A percentile compares a stretch with the other conserved stretches of the same genome.
Conservation (phyloP, 805 yeast genomes). For the Wickerhamomyces tratensis region DNA sequence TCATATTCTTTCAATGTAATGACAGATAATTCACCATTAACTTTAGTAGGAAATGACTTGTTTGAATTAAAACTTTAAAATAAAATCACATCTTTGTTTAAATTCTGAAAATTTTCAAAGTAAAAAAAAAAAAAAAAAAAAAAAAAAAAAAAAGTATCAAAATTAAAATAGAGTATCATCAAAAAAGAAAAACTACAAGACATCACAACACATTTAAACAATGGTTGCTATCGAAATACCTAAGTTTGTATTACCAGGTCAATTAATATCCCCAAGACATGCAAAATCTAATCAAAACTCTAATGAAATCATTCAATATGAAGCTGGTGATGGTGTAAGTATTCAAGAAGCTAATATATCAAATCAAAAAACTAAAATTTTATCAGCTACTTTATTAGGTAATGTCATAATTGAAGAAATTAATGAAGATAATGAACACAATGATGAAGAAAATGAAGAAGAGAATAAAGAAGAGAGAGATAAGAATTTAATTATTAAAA, state of each 20-base stretch:
- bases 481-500: slow-evolving; percentile 10
- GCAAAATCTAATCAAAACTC: slow-evolving; percentile 23
- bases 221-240: slow-evolving; percentile 24
- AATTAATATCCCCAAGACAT: slow-evolving; percentile 54
- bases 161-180: too few relatives aligned
- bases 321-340: slow-evolving; percentile 59
- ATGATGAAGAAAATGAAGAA: slow-evolving; percentile 4
- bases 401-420: slow-evolving; percentile 26
- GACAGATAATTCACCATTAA: slow-evolving; percentile 37
- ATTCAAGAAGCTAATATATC: slow-evolving; percentile 34
- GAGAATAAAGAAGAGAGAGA: neutral
- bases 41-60: slow-evolving; percentile 29
- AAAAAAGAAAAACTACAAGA: too few relatives aligned
- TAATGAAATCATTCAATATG: slow-evolving; percentile 30
- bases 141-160: too few relatives aligned
- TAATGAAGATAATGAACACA: slow-evolving; percentile 5
- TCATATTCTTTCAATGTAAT: slow-evolving; percentile 38
- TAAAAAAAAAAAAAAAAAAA: too few relatives aligned
- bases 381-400: slow-evolving; percentile 58
- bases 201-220: slow-evolving; percentile 3
- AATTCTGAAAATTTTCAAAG: too few relatives aligned
- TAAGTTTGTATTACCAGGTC: slow-evolving; percentile 67
- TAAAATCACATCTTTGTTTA: too few relatives aligned
- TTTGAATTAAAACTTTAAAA: neutral
- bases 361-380: slow-evolving; percentile 28